These are phyloP conservation scores for Polygonum aviculare DNA, from an alignment of 148 eudicot genomes.

Conservation along the genomic window DNA sequence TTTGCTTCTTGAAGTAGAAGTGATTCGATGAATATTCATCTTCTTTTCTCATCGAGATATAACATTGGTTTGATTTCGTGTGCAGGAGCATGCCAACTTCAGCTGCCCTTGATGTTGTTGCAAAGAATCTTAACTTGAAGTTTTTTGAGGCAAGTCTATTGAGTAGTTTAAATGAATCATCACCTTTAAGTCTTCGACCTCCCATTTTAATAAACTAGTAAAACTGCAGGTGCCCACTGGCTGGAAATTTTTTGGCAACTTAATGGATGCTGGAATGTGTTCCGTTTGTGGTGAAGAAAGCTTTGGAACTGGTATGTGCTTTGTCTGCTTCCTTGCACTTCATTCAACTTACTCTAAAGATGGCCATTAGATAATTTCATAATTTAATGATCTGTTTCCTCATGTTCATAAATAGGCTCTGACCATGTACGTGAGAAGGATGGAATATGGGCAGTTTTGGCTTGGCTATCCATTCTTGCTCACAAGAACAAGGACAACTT, in stretches of 20 bases:
- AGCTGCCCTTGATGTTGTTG: constrained; percentile 96
- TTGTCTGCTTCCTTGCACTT: constrained; percentile 4
- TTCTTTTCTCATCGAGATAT: not conserved
- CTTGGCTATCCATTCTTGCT: constrained; percentile 91
- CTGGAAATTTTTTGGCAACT: constrained; percentile 95
- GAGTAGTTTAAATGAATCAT: not conserved
- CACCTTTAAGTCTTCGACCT: not conserved
- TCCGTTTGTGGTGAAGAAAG: constrained; percentile 98
- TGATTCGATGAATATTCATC: constrained; percentile 3
- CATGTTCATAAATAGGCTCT: constrained; percentile 45
- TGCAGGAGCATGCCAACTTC: constrained; percentile 99
- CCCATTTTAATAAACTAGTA: not conserved
- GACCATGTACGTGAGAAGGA: constrained; percentile 96
- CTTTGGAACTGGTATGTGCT: constrained; percentile 81
- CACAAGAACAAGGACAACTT: constrained; percentile 69
- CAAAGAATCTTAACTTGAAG: constrained; percentile 68
- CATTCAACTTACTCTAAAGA: not conserved
- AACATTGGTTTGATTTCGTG: constrained; percentile 8
- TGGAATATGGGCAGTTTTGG: constrained; percentile 98
- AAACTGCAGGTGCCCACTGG: constrained; percentile 81
- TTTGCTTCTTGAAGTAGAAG: constrained; percentile 1
- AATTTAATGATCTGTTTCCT: not conserved
- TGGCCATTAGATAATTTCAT: not conserved
- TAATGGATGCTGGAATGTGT: constrained; percentile 95
- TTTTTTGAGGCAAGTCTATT: constrained; percentile 68